A percentile compares a stretch with the other conserved stretches of the same genome.
These are phyloP conservation scores for Primulina tabacum DNA, from an alignment of 257 asterid genomes.

Conservation along the genomic window DNA sequence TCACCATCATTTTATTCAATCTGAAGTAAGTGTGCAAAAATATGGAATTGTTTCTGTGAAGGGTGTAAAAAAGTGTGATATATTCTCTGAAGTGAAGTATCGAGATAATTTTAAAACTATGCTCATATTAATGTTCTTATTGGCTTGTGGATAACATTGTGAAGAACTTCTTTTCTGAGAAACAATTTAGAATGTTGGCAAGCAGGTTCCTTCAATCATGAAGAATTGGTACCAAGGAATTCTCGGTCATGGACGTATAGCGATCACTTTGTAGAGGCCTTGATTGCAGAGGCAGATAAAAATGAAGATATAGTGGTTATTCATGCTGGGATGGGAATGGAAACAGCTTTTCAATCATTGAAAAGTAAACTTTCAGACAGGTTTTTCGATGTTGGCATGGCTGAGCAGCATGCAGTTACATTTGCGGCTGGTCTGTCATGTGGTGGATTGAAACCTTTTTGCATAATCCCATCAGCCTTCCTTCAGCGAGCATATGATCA, in stretches of 20 bases:
- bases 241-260: conserved; percentile 51
- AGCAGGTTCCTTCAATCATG: conserved; percentile 36
- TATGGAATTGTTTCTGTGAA: background rate
- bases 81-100: background rate
- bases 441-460: conserved; percentile 87
- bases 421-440: conserved; percentile 82
- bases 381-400: conserved; percentile 86
- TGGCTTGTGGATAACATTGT: background rate
- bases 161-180: background rate
- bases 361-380: conserved; percentile 51
- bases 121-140: background rate
- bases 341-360: conserved; percentile 55
- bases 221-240: conserved; percentile 22
- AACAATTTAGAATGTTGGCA: conserved; percentile 10
- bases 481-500: conserved; percentile 93
- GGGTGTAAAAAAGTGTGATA: background rate
- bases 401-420: conserved; percentile 97
- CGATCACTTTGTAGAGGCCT: conserved; percentile 67
- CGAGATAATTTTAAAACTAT: background rate
- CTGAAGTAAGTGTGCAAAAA: background rate
- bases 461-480: conserved; percentile 79
- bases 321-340: conserved; percentile 93
- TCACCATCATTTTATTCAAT: background rate
- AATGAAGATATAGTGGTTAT: conserved; percentile 76
- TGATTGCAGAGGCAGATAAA: conserved; percentile 56